phyloP scores from a whole-genome alignment of 148 eudicot genomes.

The Chenopodium quinoa region DNA sequence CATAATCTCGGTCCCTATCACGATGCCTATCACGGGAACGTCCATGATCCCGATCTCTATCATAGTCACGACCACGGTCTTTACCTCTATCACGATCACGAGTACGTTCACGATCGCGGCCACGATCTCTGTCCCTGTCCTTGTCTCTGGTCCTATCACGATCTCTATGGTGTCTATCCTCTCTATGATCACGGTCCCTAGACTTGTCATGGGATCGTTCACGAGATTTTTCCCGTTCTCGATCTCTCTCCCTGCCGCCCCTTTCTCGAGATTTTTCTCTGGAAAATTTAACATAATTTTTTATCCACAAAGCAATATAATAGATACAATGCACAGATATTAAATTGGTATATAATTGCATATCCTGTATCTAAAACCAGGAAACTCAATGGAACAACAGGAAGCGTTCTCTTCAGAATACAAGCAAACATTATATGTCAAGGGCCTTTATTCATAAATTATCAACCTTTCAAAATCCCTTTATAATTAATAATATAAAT shows the following conservation, averaged over 20 bases:
- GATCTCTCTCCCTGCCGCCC: slow-evolving; percentile 61
- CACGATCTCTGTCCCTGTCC: slow-evolving; percentile 53
- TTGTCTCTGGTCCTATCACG: slow-evolving; percentile 77
- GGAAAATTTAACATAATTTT: slow-evolving; percentile 15
- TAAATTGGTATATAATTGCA: too few relatives aligned
- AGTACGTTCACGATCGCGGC: slow-evolving; percentile 52
- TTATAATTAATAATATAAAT: too few relatives aligned
- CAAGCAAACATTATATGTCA: too few relatives aligned
- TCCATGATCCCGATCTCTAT: slow-evolving; percentile 49
- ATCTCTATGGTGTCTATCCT: slow-evolving; percentile 88
- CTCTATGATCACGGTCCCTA: slow-evolving; percentile 85
- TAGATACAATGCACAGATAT: too few relatives aligned
- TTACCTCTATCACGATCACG: slow-evolving; percentile 57
- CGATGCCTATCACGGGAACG: slow-evolving; percentile 57
- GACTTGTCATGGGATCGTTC: slow-evolving; percentile 83
- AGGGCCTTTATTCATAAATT: too few relatives aligned
- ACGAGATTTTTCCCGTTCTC: slow-evolving; percentile 71
- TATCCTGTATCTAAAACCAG: too few relatives aligned
- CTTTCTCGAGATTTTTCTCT: slow-evolving; percentile 97
- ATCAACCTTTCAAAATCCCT: too few relatives aligned
- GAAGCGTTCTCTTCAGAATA: too few relatives aligned
- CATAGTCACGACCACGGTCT: slow-evolving; percentile 55
- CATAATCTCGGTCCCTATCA: slow-evolving; percentile 59
- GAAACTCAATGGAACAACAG: too few relatives aligned
- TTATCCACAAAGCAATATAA: background rate